Base-by-base conservation (phyloP, 768 basidiomycete genomes). In the Chiua virens region DNA sequence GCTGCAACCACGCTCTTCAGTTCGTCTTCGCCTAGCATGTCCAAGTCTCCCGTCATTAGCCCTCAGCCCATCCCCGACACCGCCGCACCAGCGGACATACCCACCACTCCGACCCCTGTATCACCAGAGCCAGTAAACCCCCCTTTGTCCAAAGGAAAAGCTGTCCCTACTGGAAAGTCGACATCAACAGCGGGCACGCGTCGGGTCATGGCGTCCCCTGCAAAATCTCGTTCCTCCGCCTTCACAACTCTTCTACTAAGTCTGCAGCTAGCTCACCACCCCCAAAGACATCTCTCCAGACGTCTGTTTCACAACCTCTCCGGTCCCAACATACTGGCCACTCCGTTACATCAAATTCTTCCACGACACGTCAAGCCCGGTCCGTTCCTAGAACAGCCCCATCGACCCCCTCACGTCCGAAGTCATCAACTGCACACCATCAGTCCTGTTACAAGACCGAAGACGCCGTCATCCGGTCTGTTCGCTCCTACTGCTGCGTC, bases 401-500 rank as follows among this genome's bases (percentile, higher is more conserved):
- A 18, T 54, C 58, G 25, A 69, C 67, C 1, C 68, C 68, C 9
- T 62, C 68, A 27, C 65, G 74, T 35, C 70, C 74, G 30, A 74
- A 74, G 60, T 70, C 75, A 15, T 68, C 73, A 8, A 46, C 52
- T 9, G 27, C 45, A 40, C 67, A 61, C 15, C 46, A 60, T 42
- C 54, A 54, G 4, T n/a, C 23, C 57, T 39, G 44, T 50, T 21
- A 8, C 62, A 25, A 75, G 79, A 49, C 77, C 80, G 32, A 87
- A 85, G 69, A 85, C 84, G 0, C 82, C 85, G 3, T 79, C 82
- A 6, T 73, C 81, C 2, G 84, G 87, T 13, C 66, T 91, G 20
- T 90, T 86, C 61, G 89, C 90, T 8, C 90, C 90, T 1, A 92
- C 90, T 1, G 90, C 89, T 0, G 87, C 89, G 4, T 89, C 89